Base-by-base conservation (phyloP, 371 early-diverging fungal species). In the Amoeboaphelidium protococcarum region DNA sequence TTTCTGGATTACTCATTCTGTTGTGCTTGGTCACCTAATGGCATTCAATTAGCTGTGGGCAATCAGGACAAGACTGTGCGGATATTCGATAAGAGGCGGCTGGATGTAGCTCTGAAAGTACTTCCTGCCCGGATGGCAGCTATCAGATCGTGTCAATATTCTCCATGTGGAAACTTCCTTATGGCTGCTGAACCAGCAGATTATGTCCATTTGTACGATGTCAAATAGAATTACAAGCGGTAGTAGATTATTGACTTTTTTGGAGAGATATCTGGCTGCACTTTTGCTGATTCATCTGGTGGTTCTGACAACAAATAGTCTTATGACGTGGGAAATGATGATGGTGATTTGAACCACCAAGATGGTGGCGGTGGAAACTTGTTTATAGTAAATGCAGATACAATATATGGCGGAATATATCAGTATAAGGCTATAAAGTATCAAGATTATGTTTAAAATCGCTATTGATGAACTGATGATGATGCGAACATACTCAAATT, bases 1-100 rank as follows among this genome's bases (percentile, higher is more conserved):
- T 81, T 81, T 44, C 50, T 64, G 23, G 85, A 82, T 49, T 80
- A 64, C 53, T 76, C 78, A 0, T 88, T 88, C 59, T 67, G 86
- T 0, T 80, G 78, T 47, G 71, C 76, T 12, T 80, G 82, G 72
- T 75, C 74, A 40, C 83, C 86, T 0, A 68, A 73, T 47, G 76
- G 74, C 4, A 60, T 58, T 3, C 58, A 65, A 20, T 54, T 87
- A 44, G 84, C 78, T 0, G 85, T 86, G 0, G 86, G 85, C 22
- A 78, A 76, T 52, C 86, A 87, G 55, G 84, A 80, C 51, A 56
- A 20, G 25, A 64, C 69, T 1, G 54, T 52, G 19, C 69, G 84
- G 3, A 54, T 88, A 13, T 88, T 81, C 52, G 88, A 88, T 54
- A 65, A 76, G 25, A 64, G 88, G 0, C 67, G 68, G 48, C 51